Conservation (phyloP, 2,329 filamentous ascomycete genomes). For the Myriosclerotinia duriaeana region DNA sequence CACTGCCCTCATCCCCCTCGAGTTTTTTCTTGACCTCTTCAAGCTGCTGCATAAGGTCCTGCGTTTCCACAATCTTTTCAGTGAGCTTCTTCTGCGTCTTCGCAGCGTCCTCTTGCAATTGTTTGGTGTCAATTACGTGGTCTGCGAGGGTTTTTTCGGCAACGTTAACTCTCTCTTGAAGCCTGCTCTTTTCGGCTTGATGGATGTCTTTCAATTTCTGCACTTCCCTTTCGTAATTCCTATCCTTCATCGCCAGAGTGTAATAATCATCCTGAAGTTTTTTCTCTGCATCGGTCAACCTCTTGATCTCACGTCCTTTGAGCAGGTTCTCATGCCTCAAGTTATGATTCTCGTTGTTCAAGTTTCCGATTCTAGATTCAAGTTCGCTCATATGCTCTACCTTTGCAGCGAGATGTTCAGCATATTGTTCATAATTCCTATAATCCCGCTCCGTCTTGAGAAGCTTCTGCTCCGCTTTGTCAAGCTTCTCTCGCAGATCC, state of each 20-base stretch:
- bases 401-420: too few species aligned
- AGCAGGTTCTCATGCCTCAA: too few species aligned
- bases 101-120: background rate
- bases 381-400: too few species aligned
- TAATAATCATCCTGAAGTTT: background rate
- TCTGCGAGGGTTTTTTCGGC: background rate
- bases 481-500: background rate
- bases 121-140: background rate
- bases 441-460: background rate
- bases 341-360: too few species aligned
- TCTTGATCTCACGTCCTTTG: too few species aligned
- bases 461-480: background rate
- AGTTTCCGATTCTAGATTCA: too few species aligned
- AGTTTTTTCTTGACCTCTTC: background rate
- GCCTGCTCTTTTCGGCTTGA: too few species aligned
- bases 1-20: too few species aligned
- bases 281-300: too few species aligned
- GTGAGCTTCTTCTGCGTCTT: background rate
- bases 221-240: fast-evolving
- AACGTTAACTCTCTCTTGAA: background rate
- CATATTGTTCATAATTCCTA: too few species aligned
- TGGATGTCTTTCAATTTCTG: background rate
- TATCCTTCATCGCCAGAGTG: fast-evolving
- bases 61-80: background rate
- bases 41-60: background rate